These are phyloP conservation scores for Penicillium brevicompactum DNA, from an alignment of 2,329 filamentous ascomycete genomes.

Conservation along the genomic window DNA sequence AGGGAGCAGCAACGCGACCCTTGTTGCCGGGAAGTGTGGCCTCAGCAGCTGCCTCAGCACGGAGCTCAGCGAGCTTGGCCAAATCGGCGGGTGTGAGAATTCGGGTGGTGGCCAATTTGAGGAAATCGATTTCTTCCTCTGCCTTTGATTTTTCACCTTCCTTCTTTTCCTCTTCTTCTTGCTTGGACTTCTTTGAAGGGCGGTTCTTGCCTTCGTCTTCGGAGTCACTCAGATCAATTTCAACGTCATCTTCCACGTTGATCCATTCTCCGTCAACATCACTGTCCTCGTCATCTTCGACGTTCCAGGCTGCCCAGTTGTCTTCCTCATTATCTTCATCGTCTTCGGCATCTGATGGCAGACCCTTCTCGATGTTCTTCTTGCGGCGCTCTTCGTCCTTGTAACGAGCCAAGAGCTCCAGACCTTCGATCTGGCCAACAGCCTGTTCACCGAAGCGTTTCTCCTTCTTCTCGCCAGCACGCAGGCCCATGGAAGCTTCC, in stretches of 20 bases:
- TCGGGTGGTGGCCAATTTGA: constrained; percentile 81
- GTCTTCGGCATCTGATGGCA: constrained; percentile 62
- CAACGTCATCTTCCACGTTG: constrained; percentile 79
- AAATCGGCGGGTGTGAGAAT: constrained; percentile 95
- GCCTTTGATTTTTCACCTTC: constrained; percentile 38
- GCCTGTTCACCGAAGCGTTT: constrained; percentile 81
- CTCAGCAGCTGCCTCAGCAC: constrained; percentile 70
- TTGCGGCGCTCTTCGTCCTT: constrained; percentile 84
- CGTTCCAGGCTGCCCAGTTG: constrained; percentile 62
- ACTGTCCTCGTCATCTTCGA: constrained; percentile 60
- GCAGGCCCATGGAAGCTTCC: constrained; percentile 81
- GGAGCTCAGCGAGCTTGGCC: constrained; percentile 89
- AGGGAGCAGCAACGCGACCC: constrained; percentile 49
- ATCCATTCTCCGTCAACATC: constrained; percentile 90
- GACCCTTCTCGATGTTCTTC: constrained; percentile 69
- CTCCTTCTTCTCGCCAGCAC: constrained; percentile 72
- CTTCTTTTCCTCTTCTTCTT: constrained; percentile 41
- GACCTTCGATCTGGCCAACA: constrained; percentile 80
- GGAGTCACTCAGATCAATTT: constrained; percentile 70
- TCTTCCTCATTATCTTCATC: constrained; percentile 64
- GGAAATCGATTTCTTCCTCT: constrained; percentile 37
- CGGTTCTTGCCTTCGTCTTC: constrained; percentile 69
- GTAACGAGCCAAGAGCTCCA: constrained; percentile 89
- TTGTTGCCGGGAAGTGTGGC: constrained; percentile 55
- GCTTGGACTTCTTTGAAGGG: constrained; percentile 65